Base-by-base conservation (phyloP, 1,139 yeast genomes). In the Kazachstania sp. region DNA sequence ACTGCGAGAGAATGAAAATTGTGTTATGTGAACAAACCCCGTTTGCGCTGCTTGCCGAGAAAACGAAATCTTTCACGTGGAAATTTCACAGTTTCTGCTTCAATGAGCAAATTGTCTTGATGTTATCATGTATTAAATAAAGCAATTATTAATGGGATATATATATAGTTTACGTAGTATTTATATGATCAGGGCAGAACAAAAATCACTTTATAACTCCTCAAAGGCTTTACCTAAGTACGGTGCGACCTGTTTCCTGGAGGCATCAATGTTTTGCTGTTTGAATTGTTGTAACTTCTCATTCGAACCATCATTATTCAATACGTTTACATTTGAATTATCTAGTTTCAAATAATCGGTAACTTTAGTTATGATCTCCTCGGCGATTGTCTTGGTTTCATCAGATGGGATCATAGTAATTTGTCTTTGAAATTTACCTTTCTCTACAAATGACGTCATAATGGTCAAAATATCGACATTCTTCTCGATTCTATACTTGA, bases 191-290 rank as follows among this genome's bases (percentile, higher is more conserved):
- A n/a, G n/a, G n/a, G n/a, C n/a, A n/a, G n/a, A n/a, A n/a, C n/a
- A n/a, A n/a, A n/a, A n/a, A n/a, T n/a, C n/a, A n/a, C n/a, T 19
- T 38, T 34, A 41, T 13, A 48, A 8, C 2, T 30, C 35, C n/a
- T 49, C 41, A 15, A 56, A 46, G 2, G 64, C 65, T 8, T 53
- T 52, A 23, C 53, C 52, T 3, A 63, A 41, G 16, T 43, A 50
- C 1, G 95, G 95, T 8, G 86, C 95, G n/a, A 88, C 86, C 62
- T 85, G 94, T 60, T 88, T 88, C 56, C 97, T 74, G 31, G 92
- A 83, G 1, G 90, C 88, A 3, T 67, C 65, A 12, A 74, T 61
- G 51, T 83, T 79, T 8, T 56, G 54, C 61, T 86, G 95, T 50
- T 74, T 68, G 57, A 66, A 78, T n/a, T 46, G 49, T 9, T 42